Base-by-base conservation (phyloP, 192 early-diverging fungal species). In the Dispira parvispora region DNA sequence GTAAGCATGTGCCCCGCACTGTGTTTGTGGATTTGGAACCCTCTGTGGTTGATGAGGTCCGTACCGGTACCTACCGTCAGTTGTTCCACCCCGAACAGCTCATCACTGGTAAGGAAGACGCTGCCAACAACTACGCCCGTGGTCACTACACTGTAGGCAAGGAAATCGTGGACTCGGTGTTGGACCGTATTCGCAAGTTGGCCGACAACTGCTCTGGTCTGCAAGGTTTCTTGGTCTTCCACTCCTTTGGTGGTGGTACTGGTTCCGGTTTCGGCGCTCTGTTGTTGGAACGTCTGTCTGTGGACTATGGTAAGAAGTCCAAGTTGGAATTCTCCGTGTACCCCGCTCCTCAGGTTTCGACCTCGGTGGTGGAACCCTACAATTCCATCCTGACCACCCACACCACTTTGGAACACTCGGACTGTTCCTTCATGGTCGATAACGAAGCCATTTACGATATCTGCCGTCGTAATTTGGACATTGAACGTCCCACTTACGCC, bases 291-390 rank as follows among this genome's bases (percentile, higher is more conserved):
- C 94, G 96, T 72, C 82, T 99, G 53, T 98, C 94, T 18, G 94
- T 96, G 62, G 96, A 99, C 82, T 99, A 99, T 78, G 94, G 96
- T 75, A 99, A 99, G 77, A 99, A 99, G 87, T 96, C 93, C 74
- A 99, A 99, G 87, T 87, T 99, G 69, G 94, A 98, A 82, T 98
- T 97, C 80, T 94, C 92, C 6, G 92, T 98, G 44, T 98, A 98
- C 83, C 95, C 95, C 14, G 94, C 95, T 45, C 95, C 95, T 60
- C 92, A 91, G 75, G 88, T 98, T 55, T 88, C 94, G 67, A 98
- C 93, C 64, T 86, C 92, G 8, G 91, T 96, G 61, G 92, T 98
- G 45, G 93, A 96, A 80, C 93, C 94, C 62, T 96, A 95, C 82
- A 95, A 98, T 86, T 96, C 95, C 64, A 96, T 98, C 75, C 78